Evolutionary conservation across 148 eudicot genomes (phyloP), one percentile per base, ranked within the genome.

Genomic region (Persicaria tinctoria): DNA sequence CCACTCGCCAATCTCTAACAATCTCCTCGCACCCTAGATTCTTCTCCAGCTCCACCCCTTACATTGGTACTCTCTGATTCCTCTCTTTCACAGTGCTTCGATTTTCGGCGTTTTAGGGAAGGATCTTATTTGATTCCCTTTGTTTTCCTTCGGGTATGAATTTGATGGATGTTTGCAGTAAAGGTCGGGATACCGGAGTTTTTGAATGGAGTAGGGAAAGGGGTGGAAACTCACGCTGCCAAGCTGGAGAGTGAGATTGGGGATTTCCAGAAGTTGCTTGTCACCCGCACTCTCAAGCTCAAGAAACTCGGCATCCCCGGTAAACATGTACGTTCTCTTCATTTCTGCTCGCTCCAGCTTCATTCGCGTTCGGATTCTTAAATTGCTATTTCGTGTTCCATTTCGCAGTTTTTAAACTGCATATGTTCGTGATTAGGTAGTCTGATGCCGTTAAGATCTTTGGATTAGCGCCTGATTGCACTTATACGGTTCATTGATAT

Each of bases 121-220:
- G 6, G 20, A 20, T 57, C 63, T 7, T 14, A 57, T 57, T 57
- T n/a, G 63, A 57, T 32, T 32, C 41, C 41, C 41, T 32, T 32
- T 2, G 41, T 32, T 57, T 51, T 11, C n/a, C 16, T 51, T 8
- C 11, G 8, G 27, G 68, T 38, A 7, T 27, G 44, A 10, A 60
- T 60, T 60, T 23, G 68, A 60, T 44, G 32, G 51, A 55, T 56
- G 62, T 7, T 47, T 74, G 32, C 88, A 92, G 95, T 87, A 75
- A 90, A 93, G 76, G 91, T 87, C 1, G 96, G 93, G n/a, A 88
- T 92, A 75, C 96, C 89, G 6, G 97, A 92, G 77, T 90, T 92
- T 72, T 73, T 90, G 84, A 90, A 81, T 13, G 97, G 90, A 54
- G 83, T 90, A 23, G 93, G 90, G 38, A 86, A 82, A 51, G 96